phyloP scores from a whole-genome alignment of 2,329 filamentous ascomycete species.

The Bretziella fagacearum region DNA sequence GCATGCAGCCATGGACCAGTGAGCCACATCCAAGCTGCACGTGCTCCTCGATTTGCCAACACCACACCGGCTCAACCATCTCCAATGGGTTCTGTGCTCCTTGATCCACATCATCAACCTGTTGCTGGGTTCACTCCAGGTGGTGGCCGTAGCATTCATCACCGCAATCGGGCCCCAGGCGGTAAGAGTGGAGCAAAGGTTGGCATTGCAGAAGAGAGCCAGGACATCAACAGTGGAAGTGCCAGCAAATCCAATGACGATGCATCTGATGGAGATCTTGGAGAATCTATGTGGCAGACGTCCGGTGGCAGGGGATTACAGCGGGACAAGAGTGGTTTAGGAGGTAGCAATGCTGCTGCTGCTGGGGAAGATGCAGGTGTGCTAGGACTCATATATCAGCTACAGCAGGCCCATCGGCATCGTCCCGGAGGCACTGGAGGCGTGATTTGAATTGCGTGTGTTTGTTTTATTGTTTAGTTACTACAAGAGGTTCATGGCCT shows the following conservation, averaged over 20 bases:
- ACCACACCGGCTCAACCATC: slow-evolving; percentile 49
- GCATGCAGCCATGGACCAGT: not conserved
- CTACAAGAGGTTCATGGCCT: not conserved
- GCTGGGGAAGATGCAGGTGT: slow-evolving; percentile 35
- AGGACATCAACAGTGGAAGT: not conserved
- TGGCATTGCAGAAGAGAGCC: not conserved
- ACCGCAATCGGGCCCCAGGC: slow-evolving; percentile 14
- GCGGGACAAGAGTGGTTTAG: not conserved
- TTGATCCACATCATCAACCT: slow-evolving; percentile 63
- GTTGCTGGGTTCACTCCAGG: slow-evolving; percentile 26
- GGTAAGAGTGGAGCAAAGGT: not conserved
- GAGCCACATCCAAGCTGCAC: slow-evolving; percentile 1
- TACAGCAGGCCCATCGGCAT: slow-evolving; percentile 39
- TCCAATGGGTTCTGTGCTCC: slow-evolving; percentile 54
- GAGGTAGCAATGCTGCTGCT: not conserved
- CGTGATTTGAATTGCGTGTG: slow-evolving; percentile 3
- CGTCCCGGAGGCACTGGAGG: slow-evolving; percentile 27
- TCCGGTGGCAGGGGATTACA: slow-evolving; percentile 28
- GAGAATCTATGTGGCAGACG: slow-evolving; percentile 43
- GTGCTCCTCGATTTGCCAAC: slow-evolving; percentile 5
- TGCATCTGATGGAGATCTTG: slow-evolving; percentile 38
- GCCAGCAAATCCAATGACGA: slow-evolving; percentile 23
- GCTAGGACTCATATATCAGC: slow-evolving; percentile 40
- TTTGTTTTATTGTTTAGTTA: not conserved
- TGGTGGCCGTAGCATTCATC: slow-evolving; percentile 30